A percentile compares a stretch with the other conserved stretches of the same genome.
Conservation (phyloP, 192 early-diverging fungal species). For the Lunasporangiospora selenospora region DNA sequence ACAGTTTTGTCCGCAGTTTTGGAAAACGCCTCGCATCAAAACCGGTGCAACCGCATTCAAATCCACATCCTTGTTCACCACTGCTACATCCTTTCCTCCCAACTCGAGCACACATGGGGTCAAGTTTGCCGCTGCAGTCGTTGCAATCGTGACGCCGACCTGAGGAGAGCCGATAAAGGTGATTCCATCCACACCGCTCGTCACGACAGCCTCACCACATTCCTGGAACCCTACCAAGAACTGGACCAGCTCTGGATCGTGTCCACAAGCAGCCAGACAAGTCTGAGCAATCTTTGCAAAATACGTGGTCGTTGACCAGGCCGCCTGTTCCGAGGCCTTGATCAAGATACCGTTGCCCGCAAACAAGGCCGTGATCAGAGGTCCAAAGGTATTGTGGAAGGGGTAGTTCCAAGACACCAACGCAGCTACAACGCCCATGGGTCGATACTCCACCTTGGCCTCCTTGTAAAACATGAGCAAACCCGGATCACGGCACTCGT, state of each 20-base stretch:
- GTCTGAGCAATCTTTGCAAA: conserved; percentile 69
- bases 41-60: conserved; percentile 71
- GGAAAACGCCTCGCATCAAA: conserved; percentile 84
- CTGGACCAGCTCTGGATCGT: conserved; percentile 78
- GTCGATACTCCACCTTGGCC: conserved; percentile 79
- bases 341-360: conserved; percentile 87
- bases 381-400: conserved; percentile 80
- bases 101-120: conserved; percentile 90
- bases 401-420: conserved; percentile 93
- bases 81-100: conserved; percentile 90
- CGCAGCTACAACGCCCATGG: conserved; percentile 82
- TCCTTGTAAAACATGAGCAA: conserved; percentile 79
- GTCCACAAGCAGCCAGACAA: conserved; percentile 74
- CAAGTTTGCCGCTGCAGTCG: conserved; percentile 69
- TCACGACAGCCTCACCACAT: conserved; percentile 77
- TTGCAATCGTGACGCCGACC: conserved; percentile 82
- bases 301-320: conserved; percentile 76
- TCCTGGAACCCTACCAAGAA: conserved; percentile 84
- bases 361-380: conserved; percentile 82
- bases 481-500: conserved; percentile 71
- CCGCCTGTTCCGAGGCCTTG: conserved; percentile 86
- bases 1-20: conserved; percentile 92
- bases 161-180: conserved; percentile 89
- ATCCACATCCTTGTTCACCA: conserved; percentile 79
- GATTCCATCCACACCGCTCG: conserved; percentile 70